These are phyloP conservation scores for Albugo laibachii DNA, from an alignment of 352 stramenopile species.

Conservation along the genomic window DNA sequence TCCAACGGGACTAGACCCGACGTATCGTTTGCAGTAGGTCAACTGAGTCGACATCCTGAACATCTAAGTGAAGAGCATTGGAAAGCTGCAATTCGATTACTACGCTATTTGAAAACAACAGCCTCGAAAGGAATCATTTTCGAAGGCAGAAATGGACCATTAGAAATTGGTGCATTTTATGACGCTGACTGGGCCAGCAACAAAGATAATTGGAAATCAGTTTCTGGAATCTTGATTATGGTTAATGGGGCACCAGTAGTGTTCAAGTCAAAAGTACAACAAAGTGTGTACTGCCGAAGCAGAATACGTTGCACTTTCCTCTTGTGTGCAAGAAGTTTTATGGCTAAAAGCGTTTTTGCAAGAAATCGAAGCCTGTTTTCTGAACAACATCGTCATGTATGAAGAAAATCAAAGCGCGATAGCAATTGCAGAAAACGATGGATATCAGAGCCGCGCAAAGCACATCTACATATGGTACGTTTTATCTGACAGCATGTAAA, in stretches of 20 bases:
- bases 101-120: no score
- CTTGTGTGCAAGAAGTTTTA: conserved; percentile 7
- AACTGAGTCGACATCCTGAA: no score
- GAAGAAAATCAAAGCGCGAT: conserved; percentile 12
- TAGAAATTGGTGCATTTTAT: no score
- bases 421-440: conserved; percentile 11
- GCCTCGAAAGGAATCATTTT: no score
- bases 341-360: conserved; percentile 7
- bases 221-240: conserved; percentile 7
- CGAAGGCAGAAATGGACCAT: no score
- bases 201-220: conserved; percentile 6
- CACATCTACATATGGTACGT: conserved; percentile 11
- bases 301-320: conserved; percentile 10
- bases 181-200: conserved; percentile 9
- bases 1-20: background rate
- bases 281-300: conserved; percentile 9
- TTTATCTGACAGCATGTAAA: conserved; percentile 8
- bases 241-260: conserved; percentile 5
- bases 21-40: background rate
- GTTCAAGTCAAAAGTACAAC: conserved; percentile 7
- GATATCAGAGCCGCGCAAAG: conserved; percentile 8
- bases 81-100: no score
- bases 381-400: conserved; percentile 6
- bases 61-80: no score
- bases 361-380: conserved; percentile 1